Conservation (phyloP, 2,329 filamentous ascomycete species). For the Mycocentrospora acerina region DNA sequence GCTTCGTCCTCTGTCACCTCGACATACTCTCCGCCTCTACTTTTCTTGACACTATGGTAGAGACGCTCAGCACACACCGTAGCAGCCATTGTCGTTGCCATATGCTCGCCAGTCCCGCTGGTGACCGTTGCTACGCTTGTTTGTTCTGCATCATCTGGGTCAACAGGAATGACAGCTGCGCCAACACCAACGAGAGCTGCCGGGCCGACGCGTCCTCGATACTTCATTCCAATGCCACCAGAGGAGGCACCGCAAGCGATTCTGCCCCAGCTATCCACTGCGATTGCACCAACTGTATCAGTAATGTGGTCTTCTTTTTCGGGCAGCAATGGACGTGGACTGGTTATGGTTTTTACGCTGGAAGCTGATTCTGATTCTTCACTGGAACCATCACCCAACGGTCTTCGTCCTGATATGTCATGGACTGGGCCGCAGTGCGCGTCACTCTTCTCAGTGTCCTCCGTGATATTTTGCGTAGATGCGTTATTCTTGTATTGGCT, state of each 20-base stretch:
- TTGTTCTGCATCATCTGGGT: constrained; percentile 67
- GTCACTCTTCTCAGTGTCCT: constrained; percentile 31
- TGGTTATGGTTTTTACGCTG: constrained; percentile 23
- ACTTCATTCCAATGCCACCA: constrained; percentile 98
- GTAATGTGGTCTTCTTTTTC: constrained; percentile 65
- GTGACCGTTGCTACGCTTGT: constrained; percentile 80
- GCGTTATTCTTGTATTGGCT: constrained; percentile 15
- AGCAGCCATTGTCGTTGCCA: constrained; percentile 92
- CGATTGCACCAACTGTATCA: constrained; percentile 95
- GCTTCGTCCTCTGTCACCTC: constrained; percentile 75
- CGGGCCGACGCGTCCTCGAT: constrained; percentile 84
- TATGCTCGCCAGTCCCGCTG: constrained; percentile 95
- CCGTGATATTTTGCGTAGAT: constrained; percentile 6
- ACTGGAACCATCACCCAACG: constrained; percentile 44
- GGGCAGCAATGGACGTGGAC: constrained; percentile 1
- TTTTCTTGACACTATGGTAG: constrained; percentile 68
- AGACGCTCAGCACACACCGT: constrained; percentile 82
- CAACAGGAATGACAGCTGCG: constrained; percentile 80
- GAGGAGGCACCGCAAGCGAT: constrained; percentile 96
- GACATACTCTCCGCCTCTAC: constrained; percentile 61
- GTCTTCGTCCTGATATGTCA: constrained; percentile 9
- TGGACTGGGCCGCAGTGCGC: constrained; percentile 11
- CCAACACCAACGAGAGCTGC: constrained; percentile 91
- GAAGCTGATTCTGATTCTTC: constrained; percentile 32
- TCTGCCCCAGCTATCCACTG: constrained; percentile 78